phyloP scores from a whole-genome alignment of 306 rosid genomes.

The Dalbergia cultrata region DNA sequence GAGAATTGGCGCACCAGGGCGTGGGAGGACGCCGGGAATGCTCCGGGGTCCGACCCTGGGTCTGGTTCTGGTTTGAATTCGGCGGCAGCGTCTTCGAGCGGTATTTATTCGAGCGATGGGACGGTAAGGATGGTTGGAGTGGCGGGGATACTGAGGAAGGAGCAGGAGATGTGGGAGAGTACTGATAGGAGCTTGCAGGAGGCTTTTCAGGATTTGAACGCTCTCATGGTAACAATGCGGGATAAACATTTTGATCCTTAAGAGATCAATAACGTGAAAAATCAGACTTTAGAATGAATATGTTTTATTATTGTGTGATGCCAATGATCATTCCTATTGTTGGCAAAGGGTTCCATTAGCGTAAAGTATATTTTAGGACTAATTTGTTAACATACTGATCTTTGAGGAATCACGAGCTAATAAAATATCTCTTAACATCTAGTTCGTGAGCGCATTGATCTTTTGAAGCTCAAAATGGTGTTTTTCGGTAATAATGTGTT shows the following conservation, averaged over 20 bases:
- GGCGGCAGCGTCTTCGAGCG: conserved; percentile 46
- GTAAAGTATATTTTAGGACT: too few species aligned
- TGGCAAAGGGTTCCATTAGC: too few species aligned
- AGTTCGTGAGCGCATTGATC: too few species aligned
- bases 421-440: too few species aligned
- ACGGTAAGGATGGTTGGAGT: conserved; percentile 95
- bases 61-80: conserved; percentile 22
- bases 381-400: too few species aligned
- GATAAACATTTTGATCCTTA: too few species aligned
- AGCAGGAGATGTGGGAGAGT: conserved; percentile 99
- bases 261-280: too few species aligned
- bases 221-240: conserved; percentile 75
- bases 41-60: conserved; percentile 44
- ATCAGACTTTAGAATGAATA: too few species aligned
- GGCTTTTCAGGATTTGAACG: conserved; percentile 98
- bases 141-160: conserved; percentile 94
- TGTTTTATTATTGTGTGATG: too few species aligned
- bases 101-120: conserved; percentile 80
- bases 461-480: too few species aligned
- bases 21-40: conserved; percentile 68
- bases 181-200: conserved; percentile 96
- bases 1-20: conserved; percentile 87
- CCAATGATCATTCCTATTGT: too few species aligned
- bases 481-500: conserved; percentile 50
- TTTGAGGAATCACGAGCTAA: too few species aligned